Base-by-base conservation (phyloP, 306 rosid genomes). In the Oxytropis ochrocephala region DNA sequence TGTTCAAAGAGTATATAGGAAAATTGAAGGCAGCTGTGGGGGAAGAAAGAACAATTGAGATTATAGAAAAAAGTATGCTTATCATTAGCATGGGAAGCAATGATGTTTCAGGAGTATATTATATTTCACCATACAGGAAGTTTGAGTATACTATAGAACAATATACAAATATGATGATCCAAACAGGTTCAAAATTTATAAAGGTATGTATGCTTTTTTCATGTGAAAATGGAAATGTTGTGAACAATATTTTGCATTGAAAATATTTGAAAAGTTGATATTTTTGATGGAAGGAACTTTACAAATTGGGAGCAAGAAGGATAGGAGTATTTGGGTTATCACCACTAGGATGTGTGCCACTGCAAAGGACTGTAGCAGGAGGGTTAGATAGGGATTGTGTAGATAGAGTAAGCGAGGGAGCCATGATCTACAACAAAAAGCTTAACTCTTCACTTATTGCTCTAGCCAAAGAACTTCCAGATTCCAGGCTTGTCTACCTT, bases 401-500 rank as follows among this genome's bases (percentile, higher is more conserved):
- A 9, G 67, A 64, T 19, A 16, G 14, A 2, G 47, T 75, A 18
- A 89, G 85, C 59, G 24, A 51, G 42, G 89, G 81, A 56, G 80
- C 89, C n/a, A 5, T 2, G 27, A 47, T 83, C 53, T 85, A 75
- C 78, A 89, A 89, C 80, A 21, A 83, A 38, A 83, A 83, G 79
- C 83, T 89, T 48, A 21, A 41, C 17, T 29, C 79, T 41, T 24
- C 56, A 47, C 2, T 80, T 18, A 10, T 8, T 18, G 78, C 82
- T 16, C 59, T 85, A 50, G 77, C 41, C 5, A 27, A 50, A 17
- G 47, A 10, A 8, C 73, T 83, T 56, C 61, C 86, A 13, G 53
- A 76, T 58, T 64, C 91, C 5, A 81, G 67, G 53, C 44, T 89
- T 52, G 79, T 85, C 29, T 89, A 81, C 69, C 50, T 85, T 46